Evolutionary conservation across 768 basidiomycete species (phyloP).

Genomic region (Boletus patriciae): DNA sequence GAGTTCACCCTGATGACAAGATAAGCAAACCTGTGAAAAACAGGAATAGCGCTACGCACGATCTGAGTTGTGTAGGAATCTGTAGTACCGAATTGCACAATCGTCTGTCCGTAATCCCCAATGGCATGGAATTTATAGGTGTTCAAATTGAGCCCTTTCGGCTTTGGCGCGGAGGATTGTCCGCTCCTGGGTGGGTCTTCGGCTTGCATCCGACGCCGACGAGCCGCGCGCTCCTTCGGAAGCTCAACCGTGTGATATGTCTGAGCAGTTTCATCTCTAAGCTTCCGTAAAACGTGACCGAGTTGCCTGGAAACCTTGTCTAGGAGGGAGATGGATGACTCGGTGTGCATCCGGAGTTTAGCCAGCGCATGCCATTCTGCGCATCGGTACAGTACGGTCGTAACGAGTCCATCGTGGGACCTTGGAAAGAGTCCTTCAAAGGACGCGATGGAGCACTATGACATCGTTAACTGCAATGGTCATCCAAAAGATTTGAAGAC

Average conservation of each 20-base stretch:
- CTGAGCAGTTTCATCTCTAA: constrained; percentile 19
- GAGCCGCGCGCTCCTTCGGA: constrained; percentile 26
- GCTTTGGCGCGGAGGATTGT: not conserved
- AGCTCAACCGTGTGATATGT: constrained; percentile 32
- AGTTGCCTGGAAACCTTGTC: constrained; percentile 16
- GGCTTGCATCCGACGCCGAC: constrained; percentile 1
- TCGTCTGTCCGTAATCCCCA: constrained; percentile 21
- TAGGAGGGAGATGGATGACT: constrained; percentile 21
- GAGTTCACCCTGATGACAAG: no score
- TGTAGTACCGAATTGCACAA: constrained; percentile 3
- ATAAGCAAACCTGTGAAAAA: no score
- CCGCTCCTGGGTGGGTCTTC: not conserved
- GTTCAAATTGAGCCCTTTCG: constrained; percentile 20
- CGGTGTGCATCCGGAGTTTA: constrained; percentile 36
- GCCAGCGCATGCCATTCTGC: constrained; percentile 38
- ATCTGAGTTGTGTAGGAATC: constrained; percentile 8
- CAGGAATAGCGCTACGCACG: not conserved
- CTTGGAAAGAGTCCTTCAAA: constrained; percentile 39
- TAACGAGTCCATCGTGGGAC: constrained; percentile 20
- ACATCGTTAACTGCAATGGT: no score
- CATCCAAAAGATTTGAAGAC: no score
- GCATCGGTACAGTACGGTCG: constrained; percentile 26
- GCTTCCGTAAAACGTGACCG: constrained; percentile 23
- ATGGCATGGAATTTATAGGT: constrained; percentile 36
- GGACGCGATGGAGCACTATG: constrained; percentile 33